phyloP scores from a whole-genome alignment of 1,284 basidiomycete species.

The Puccinia coronata region DNA sequence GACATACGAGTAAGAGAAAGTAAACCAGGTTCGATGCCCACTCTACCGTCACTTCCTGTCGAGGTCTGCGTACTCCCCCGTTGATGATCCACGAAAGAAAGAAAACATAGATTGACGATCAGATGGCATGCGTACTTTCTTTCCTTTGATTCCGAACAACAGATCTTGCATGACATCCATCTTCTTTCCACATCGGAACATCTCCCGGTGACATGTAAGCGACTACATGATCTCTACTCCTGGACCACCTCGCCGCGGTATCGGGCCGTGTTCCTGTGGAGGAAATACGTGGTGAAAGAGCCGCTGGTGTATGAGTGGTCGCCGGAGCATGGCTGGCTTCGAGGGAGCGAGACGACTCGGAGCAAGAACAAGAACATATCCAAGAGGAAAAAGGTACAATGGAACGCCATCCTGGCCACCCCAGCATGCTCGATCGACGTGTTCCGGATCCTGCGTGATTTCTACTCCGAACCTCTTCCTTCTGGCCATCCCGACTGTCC shows the following conservation, averaged over 20 bases:
- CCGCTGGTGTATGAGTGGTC: too few relatives aligned
- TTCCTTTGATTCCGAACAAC: background rate
- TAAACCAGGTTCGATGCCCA: background rate
- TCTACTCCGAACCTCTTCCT: conserved; percentile 15
- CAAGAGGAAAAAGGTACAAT: conserved; percentile 11
- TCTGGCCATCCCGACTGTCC: background rate
- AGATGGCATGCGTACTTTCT: background rate
- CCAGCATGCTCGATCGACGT: conserved; percentile 35
- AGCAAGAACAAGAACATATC: too few relatives aligned
- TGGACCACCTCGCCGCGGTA: conserved; percentile 13
- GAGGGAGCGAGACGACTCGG: too few relatives aligned
- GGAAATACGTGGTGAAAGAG: conserved; percentile 25
- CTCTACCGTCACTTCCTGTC: conserved; percentile 15
- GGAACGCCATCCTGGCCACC: conserved; percentile 23
- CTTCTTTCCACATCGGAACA: conserved; percentile 34
- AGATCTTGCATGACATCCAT: conserved; percentile 45
- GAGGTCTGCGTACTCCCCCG: conserved; percentile 15
- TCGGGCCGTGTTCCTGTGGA: conserved; percentile 38
- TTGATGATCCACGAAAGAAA: background rate
- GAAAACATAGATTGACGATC: background rate
- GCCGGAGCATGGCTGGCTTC: too few relatives aligned
- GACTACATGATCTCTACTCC: conserved; percentile 1
- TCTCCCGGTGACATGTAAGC: conserved; percentile 17
- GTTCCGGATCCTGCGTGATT: conserved; percentile 17
- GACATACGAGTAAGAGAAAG: background rate